Evolutionary conservation across 176 grass and related monocot genomes (phyloP), one percentile per base, ranked within the genome.

Genomic region (Secale cereale): DNA sequence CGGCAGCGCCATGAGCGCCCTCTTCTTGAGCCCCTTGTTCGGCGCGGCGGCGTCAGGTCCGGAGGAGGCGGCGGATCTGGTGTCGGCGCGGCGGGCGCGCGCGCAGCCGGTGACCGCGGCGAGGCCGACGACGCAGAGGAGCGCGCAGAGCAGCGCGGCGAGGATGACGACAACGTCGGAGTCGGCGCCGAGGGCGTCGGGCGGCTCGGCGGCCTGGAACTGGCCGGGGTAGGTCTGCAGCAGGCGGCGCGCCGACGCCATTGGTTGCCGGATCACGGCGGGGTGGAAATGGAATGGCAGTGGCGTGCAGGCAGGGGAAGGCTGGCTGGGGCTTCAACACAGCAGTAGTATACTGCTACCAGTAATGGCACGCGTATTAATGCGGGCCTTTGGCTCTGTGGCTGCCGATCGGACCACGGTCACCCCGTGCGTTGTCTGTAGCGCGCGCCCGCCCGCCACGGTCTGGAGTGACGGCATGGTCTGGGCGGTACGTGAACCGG

Each of bases 81-180:
- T 0, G 59, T 8, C 43, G 23, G 50, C 31, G 26, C 86, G 71
- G 11, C 91, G 94, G 33, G 76, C 27, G 83, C 94, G 90, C 32
- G 91, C 84, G 78, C 91, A 96, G 65, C 94, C 88, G 1, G 94
- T 74, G 29, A 89, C 86, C 12, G 90, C 62, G 48, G 88, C 94
- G 17, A 96, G 57, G 57, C 57, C 57, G 57, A 60, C 22, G 57
- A 60, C 57, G 57, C 57, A 60, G 57, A 60, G 20, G 57, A 60
- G 57, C 20, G 57, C 57, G 57, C 57, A 60, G n/a, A 60, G 57
- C 17, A 60, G 57, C 57, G 57, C 57, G 57, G 57, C 57, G n/a
- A 60, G 57, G 57, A 60, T 60, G 57, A 60, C 57, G 8, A 60
- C 57, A n/a, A 60, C 57, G 57, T 60, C 57, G 57, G 57, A 60